Base-by-base conservation (phyloP, 2,329 filamentous ascomycete species). In the Colletotrichum sansevieriae region DNA sequence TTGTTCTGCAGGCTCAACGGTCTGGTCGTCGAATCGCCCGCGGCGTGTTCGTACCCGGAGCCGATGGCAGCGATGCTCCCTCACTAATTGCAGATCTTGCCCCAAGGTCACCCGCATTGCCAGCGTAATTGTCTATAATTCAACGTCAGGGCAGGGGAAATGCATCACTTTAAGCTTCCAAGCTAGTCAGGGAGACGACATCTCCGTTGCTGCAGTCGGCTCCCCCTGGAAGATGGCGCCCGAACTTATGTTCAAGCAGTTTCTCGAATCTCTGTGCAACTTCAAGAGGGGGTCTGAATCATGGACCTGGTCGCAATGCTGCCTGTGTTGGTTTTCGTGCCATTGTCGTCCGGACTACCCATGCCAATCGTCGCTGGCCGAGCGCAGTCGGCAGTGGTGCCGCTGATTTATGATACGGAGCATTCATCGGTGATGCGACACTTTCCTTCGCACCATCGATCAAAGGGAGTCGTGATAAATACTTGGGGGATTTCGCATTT, bases 11-110 rank as follows among this genome's bases (percentile, higher is more conserved):
- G 47, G 33, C 18, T 8, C 13, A 33, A 54, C 41, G 25, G 41
- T 49, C 29, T n/a, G n/a, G 8, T 63, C 20, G 51, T 57, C 51
- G 37, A 58, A 67, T 37, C 65, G 41, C 65, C 65, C 18, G 18
- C 18, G 18, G 18, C 18, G 65, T 65, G 61, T 62, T 54, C 20
- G 52, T 68, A 18, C 3, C 18, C 25, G 29, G 25, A 49, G 25
- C 29, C 39, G 46, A 52, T 13, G 64, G 57, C 18, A 46, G 51
- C 44, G 18, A 29, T 49, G 41, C 15, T 61, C 37, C 20, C 12
- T 39, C 44, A 18, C 12, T 29, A 47, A 29, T 22, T 20, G 62
- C 43, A 61, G 47, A 68, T 65, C 62, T 61, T 61, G n/a, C 1
- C 49, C 41, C 13, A 47, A 46, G 47, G 39, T 39, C 46, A 22